Base-by-base conservation (phyloP, 2,329 filamentous ascomycete species). In the Cladobotryum mycophilum region DNA sequence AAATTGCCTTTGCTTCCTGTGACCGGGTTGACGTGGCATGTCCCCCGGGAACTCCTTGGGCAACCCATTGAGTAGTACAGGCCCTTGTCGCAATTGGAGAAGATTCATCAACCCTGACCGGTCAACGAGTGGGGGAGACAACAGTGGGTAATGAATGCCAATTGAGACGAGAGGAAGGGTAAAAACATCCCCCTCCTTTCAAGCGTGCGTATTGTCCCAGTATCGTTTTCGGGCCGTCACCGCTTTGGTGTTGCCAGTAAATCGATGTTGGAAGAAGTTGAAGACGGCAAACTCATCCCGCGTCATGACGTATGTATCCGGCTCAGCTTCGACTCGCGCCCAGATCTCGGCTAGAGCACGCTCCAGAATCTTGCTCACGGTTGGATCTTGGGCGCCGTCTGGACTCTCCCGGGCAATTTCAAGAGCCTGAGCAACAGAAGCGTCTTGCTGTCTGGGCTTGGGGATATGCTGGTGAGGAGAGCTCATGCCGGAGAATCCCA, bases 231-330 rank as follows among this genome's bases (percentile, higher is more conserved):
- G 70, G 15, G 79, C 79, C 36, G 64, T 67, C n/a, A 70, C 62
- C 38, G 75, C 75, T n/a, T 70, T 59, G 56, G 70, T 62, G 56
- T 77, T 66, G 53, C 80, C 79, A 30, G 71, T 66, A 62, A 86
- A 89, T 9, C 85, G 79, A 55, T 78, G 69, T 55, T 87, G 84
- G 67, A 86, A 92, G 68, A 85, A 92, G 73, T 93, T 95, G 80
- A 95, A 90, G 53, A 95, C 77, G 49, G 87, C 82, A 62, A 93
- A 95, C 69, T 95, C 89, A 67, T 89, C 82, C 55, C 78, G 75
- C 34, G 75, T 82, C 73, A 95, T 82, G 56, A 93, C 68, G 67
- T 92, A 95, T n/a, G 74, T 73, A 46, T 79, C 70, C 1, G 86
- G 86, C 33, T 84, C 72, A 3, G 74, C 72, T 59, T 83, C 70